Conservation (phyloP, 495 filamentous ascomycete genomes). For the Hypoxylon subgilvum region DNA sequence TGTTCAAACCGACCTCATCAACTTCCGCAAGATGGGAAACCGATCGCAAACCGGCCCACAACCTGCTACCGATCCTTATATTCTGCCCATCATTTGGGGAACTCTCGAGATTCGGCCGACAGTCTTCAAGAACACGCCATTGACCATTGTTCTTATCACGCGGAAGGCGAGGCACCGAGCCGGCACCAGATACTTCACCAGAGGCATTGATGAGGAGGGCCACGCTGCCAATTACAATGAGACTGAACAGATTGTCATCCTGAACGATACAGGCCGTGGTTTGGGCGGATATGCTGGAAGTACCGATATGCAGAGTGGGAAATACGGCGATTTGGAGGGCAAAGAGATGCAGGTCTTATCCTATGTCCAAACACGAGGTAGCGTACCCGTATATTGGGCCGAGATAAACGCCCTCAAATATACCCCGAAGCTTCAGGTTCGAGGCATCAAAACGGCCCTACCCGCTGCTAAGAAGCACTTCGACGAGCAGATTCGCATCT, state of each 20-base stretch:
- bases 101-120: conserved; percentile 88
- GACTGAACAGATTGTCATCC: conserved; percentile 86
- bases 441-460: conserved; percentile 80
- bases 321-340: conserved; percentile 59
- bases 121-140: conserved; percentile 75
- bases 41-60: conserved; percentile 68
- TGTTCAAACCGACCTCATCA: conserved; percentile 86
- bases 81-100: conserved; percentile 91
- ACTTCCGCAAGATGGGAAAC: conserved; percentile 67
- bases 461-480: conserved; percentile 84
- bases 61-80: conserved; percentile 84
- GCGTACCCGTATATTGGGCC: conserved; percentile 92
- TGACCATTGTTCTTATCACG: conserved; percentile 87
- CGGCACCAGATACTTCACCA: conserved; percentile 92
- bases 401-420: conserved; percentile 91
- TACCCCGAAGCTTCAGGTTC: conserved; percentile 85
- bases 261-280: conserved; percentile 77
- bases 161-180: conserved; percentile 82
- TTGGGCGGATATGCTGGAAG: conserved; percentile 82
- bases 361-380: conserved; percentile 94
- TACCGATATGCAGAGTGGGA: conserved; percentile 73
- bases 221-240: conserved; percentile 97
- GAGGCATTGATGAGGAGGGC: conserved; percentile 90
- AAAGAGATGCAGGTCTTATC: conserved; percentile 86
- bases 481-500: conserved; percentile 84